Percentiles rank a stretch among this genome's conserved stretches.
phyloP scores from a whole-genome alignment of 2,329 filamentous ascomycete genomes.

The Calonectria hawksworthii region DNA sequence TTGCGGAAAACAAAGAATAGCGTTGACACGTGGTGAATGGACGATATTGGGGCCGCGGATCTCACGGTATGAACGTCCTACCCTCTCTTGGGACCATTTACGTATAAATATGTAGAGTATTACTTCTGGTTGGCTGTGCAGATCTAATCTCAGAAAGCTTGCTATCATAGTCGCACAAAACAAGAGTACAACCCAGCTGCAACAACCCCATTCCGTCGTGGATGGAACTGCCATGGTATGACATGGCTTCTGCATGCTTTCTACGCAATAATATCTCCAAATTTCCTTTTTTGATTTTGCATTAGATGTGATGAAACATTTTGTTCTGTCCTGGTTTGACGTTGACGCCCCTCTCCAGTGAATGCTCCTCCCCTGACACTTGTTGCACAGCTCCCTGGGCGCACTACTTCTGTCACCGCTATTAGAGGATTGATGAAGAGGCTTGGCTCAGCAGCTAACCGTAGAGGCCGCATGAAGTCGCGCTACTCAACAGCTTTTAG shows the following conservation, averaged over 20 bases:
- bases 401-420: neutral
- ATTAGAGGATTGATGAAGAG: neutral
- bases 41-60: neutral
- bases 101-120: neutral
- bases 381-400: too few species aligned
- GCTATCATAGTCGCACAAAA: neutral
- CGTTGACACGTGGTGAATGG: too few species aligned
- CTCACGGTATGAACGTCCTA: neutral
- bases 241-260: neutral
- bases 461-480: neutral
- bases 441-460: neutral
- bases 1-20: too few species aligned
- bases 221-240: neutral
- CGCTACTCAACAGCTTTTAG: neutral
- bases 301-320: too few species aligned
- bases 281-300: neutral
- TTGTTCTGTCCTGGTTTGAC: too few species aligned
- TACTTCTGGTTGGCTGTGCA: neutral
- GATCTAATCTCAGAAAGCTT: neutral
- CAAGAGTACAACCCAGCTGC: too few species aligned
- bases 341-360: too few species aligned
- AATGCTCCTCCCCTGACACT: too few species aligned
- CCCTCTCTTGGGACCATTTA: too few species aligned
- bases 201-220: neutral
- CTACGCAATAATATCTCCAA: neutral